Base-by-base conservation (phyloP, 108 stramenopile genomes). In the Aurantiochytrium sp. region DNA sequence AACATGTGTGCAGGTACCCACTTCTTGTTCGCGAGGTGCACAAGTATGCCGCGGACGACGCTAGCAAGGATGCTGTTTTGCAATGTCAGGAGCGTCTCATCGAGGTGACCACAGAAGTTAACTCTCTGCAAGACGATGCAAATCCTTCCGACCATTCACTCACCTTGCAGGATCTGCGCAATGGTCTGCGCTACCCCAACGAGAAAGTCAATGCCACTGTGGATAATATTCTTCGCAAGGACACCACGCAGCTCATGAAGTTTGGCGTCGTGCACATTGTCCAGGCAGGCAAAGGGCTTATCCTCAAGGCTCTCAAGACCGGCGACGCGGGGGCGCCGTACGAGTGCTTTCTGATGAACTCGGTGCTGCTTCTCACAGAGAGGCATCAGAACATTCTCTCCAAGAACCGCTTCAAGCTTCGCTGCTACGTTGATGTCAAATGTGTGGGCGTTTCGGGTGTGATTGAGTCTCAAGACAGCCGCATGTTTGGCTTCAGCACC, bases 41-140 rank as follows among this genome's bases (percentile, higher is more conserved):
- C 5, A 47, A 53, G 3, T 83, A 83, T 28, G 76, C 76, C 10
- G 23, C 76, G 49, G 76, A 83, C 28, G 76, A 83, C 4, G 51
- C n/a, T 43, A 83, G 23, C n/a, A 47, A 83, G 76, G 76, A 53
- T 6, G 76, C 23, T 6, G 2, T 83, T 18, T 2, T 83, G 4
- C 23, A 12, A 6, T 83, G 76, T 28, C 76, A 83, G 51, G n/a
- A 25, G n/a, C 76, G 76, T 25, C 51, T 83, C 49, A 47, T 83
- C 28, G 76, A 83, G 76, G 76, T 83, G 16, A 83, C 76, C 8
- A 12, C n/a, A 43, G 76, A 83, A 83, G 76, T 83, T 43, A 83
- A 83, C 76, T 47, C 76, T 0, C n/a, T 83, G 18, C 18, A 8
- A 23, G 51, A 83, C 28, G 64, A 69, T 10, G 18, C 64, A 16